Conservation (phyloP, 139 green algal species). For the Edaphochlamys debaryana region DNA sequence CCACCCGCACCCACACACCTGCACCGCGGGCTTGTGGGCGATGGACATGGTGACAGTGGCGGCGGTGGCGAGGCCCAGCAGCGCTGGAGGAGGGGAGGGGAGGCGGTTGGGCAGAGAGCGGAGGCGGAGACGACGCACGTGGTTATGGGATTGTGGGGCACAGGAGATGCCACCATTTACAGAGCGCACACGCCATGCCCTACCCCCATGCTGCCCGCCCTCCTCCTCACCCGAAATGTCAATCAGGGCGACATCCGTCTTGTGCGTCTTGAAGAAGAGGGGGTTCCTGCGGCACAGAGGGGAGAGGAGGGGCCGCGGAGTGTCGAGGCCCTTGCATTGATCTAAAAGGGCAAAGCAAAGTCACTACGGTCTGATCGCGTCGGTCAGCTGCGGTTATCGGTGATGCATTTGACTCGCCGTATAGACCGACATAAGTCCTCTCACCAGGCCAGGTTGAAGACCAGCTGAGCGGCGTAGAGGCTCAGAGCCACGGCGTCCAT, state of each 20-base stretch:
- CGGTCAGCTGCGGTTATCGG: no score
- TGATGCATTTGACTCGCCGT: not conserved
- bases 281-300: slow-evolving; percentile 47
- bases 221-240: slow-evolving; percentile 53
- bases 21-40: not conserved
- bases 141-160: no score
- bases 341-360: no score
- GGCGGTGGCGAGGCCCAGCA: slow-evolving; percentile 54
- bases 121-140: no score
- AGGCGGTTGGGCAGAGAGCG: no score
- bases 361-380: no score
- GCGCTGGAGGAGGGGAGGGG: slow-evolving; percentile 36
- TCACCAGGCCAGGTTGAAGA: slow-evolving; percentile 59
- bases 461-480: slow-evolving; percentile 63
- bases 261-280: slow-evolving; percentile 68
- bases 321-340: no score
- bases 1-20: no score
- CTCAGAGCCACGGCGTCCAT: slow-evolving; percentile 36
- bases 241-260: slow-evolving; percentile 55
- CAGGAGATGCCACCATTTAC: no score
- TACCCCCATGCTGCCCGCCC: no score
- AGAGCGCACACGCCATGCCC: no score
- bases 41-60: slow-evolving; percentile 51
- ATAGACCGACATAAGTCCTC: no score
- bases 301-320: not conserved